A percentile compares a stretch with the other conserved stretches of the same genome.
These are phyloP conservation scores for Arabidopsis suecica DNA, from an alignment of 345 rosid genomes.

Conservation along the genomic window DNA sequence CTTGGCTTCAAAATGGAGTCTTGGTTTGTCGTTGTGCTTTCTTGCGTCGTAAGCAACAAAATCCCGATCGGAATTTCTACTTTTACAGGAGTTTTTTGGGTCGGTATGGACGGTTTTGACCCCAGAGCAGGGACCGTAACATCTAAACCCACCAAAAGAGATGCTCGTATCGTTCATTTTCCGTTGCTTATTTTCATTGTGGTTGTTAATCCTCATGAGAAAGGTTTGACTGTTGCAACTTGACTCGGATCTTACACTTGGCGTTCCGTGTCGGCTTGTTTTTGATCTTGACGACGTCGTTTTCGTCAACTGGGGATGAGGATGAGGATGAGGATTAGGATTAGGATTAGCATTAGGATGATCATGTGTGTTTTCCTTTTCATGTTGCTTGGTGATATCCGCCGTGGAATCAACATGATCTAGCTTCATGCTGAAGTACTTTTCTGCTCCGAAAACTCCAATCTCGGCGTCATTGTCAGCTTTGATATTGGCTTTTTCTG, in stretches of 20 bases:
- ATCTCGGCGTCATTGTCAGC: conserved; percentile 65
- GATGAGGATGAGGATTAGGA: not conserved
- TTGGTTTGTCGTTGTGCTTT: conserved; percentile 37
- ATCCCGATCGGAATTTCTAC: conserved; percentile 39
- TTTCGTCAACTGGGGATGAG: conserved; percentile 51
- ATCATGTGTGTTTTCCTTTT: conserved; percentile 38
- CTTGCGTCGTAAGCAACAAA: conserved; percentile 41
- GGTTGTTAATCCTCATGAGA: conserved; percentile 47
- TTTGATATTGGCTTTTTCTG: conserved; percentile 30
- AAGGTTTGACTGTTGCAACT: conserved; percentile 74
- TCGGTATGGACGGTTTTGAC: conserved; percentile 58
- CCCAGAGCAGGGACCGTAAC: conserved; percentile 71
- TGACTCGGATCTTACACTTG: conserved; percentile 63
- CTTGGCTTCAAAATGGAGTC: conserved; percentile 31
- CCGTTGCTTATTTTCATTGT: conserved; percentile 52
- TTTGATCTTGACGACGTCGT: conserved; percentile 51
- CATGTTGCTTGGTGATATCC: conserved; percentile 30
- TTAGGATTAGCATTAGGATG: not conserved
- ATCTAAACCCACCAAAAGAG: conserved; percentile 62
- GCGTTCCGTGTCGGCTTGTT: conserved; percentile 53
- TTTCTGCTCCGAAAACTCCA: conserved; percentile 85
- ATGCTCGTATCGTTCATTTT: conserved; percentile 49
- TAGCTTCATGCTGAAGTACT: conserved; percentile 70
- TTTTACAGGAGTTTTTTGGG: conserved; percentile 30
- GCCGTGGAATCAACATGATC: conserved; percentile 50